Conservation (phyloP, 345 rosid species). For the Salix brachista region DNA sequence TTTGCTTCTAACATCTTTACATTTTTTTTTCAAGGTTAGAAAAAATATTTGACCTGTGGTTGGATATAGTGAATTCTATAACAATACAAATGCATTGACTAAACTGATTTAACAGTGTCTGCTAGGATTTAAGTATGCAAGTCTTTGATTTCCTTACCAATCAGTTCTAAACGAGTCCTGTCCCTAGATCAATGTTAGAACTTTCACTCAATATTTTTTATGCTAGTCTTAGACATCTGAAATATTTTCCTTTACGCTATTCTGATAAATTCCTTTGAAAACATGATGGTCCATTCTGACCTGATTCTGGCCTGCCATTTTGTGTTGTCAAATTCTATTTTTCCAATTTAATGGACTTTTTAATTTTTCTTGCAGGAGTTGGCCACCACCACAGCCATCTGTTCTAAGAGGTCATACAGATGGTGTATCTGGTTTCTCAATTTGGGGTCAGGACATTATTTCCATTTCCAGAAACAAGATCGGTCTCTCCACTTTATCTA, state of each 20-base stretch:
- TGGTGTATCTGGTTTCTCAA: conserved; percentile 73
- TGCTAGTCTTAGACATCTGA: not conserved
- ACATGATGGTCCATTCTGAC: not conserved
- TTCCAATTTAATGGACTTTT: conserved; percentile 10
- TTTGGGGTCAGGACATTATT: conserved; percentile 83
- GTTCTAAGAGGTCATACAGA: conserved; percentile 66
- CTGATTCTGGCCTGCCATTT: not conserved
- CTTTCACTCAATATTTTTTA: not conserved
- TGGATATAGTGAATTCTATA: not conserved
- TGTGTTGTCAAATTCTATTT: not conserved
- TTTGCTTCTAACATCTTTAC: no score
- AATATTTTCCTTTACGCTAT: not conserved
- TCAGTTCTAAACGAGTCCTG: not conserved
- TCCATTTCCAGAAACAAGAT: conserved; percentile 83
- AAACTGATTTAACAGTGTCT: not conserved
- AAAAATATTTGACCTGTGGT: no score
- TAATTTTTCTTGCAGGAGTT: conserved; percentile 45
- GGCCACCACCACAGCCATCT: conserved; percentile 44
- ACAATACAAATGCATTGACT: not conserved
- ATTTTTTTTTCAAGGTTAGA: no score
- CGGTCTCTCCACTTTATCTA: conserved; percentile 67
- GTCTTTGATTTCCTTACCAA: not conserved
- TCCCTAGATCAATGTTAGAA: not conserved
- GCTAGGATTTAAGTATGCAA: not conserved
- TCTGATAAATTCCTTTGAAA: not conserved